Evolutionary conservation across 352 stramenopile species (phyloP).

Genomic region (Globisporangium abappressorium): DNA sequence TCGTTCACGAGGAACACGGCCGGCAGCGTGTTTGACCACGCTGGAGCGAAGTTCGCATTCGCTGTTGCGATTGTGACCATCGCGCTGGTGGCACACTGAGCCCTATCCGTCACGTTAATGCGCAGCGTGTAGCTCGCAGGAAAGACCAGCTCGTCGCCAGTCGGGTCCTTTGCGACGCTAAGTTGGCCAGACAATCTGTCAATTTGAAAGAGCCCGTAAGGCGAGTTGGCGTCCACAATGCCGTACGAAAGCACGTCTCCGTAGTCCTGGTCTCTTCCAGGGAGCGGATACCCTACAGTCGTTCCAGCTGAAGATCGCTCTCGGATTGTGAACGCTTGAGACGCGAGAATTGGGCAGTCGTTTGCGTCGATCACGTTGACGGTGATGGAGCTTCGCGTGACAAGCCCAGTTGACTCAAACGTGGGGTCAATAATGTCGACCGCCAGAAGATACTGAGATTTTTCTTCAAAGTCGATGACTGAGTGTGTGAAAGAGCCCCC

Average conservation of each 20-base stretch:
- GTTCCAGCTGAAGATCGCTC: constrained; percentile 29
- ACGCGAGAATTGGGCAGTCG: constrained; percentile 45
- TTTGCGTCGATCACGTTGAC: constrained; percentile 49
- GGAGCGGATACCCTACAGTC: constrained; percentile 48
- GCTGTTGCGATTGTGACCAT: constrained; percentile 31
- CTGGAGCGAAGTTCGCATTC: constrained; percentile 49
- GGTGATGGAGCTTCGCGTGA: constrained; percentile 19
- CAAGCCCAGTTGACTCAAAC: constrained; percentile 27
- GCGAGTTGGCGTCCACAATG: constrained; percentile 26
- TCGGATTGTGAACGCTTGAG: constrained; percentile 39
- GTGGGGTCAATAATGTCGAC: constrained; percentile 37
- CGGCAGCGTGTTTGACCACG: constrained; percentile 32
- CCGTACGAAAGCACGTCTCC: constrained; percentile 43
- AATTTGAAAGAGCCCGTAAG: constrained; percentile 35
- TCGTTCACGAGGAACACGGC: constrained; percentile 37
- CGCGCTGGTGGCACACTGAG: constrained; percentile 24
- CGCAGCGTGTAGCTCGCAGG: constrained; percentile 28
- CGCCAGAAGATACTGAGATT: constrained; percentile 27
- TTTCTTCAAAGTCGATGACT: constrained; percentile 35
- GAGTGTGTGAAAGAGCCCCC: not conserved
- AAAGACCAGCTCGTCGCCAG: constrained; percentile 34
- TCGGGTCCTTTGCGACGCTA: constrained; percentile 26
- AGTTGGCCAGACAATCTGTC: constrained; percentile 48
- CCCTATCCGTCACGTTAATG: constrained; percentile 43
- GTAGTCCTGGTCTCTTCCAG: constrained; percentile 48